Base-by-base conservation (phyloP, 2,329 filamentous ascomycete species). In the Didymella glomerata region DNA sequence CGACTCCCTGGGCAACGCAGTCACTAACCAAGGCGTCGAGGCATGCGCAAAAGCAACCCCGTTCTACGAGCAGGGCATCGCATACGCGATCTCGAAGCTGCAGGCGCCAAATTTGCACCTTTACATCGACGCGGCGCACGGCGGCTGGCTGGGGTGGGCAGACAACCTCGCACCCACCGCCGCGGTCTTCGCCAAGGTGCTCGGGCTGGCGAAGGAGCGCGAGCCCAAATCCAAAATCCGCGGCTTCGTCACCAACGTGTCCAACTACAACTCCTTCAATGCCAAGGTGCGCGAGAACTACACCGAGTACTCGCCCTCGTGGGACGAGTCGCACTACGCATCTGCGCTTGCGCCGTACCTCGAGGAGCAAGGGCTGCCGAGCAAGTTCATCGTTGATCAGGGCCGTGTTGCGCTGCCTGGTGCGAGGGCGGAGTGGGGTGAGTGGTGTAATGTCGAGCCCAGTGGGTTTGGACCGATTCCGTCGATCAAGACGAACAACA, bases 61-160 rank as follows among this genome's bases (percentile, higher is more conserved):
- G 4, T 52, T 67, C 42, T 72, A 74, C 48, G 71, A 74, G 42
- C 61, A 70, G 40, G 71, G 71, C 40, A 72, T 72, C 18, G 68
- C 69, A 3, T 73, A 73, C 34, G 70, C 70, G 1, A 69, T 73
- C 30, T 61, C 69, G 27, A 70, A 70, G 36, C 59, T 73, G 1
- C 69, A 73, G 40, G 67, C 61, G n/a, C 64, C 68, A 36, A 71
- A 73, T 28, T 64, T 73, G 13, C 62, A 65, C 50, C 50, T 73
- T 54, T 73, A 73, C 61, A 65, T 73, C 5, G 70, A 73, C 6
- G 70, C 69, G n/a, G 70, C 69, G 2, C 69, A 73, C 47, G 69
- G 69, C 28, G 70, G 70, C 20, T 73, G 70, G 70, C 65, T 73
- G 1, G 70, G 70, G 11, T 73, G 70, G 70, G 62, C 67, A 7